Conservation (phyloP, 768 basidiomycete species). For the Mycena capillaripes region DNA sequence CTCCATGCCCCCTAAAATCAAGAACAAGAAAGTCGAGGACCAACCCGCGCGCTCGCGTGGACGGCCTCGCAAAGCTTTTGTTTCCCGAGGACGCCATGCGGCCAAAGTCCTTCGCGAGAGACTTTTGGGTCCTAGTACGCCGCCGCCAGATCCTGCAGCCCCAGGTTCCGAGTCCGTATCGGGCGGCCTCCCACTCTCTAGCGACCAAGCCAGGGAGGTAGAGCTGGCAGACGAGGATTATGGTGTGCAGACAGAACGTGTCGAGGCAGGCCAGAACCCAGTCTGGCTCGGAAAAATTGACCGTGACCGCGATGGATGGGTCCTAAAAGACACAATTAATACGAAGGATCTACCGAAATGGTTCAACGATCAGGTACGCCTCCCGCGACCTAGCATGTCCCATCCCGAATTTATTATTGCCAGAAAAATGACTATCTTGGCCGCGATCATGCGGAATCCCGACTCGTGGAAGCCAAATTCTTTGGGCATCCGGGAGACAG, state of each 20-base stretch:
- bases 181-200: no score
- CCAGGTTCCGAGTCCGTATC: no score
- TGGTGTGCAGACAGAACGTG: background rate
- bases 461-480: background rate
- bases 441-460: background rate
- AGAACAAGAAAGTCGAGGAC: no score
- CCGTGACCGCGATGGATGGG: background rate
- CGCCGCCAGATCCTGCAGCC: no score
- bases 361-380: slow-evolving; percentile 15
- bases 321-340: background rate
- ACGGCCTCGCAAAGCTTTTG: no score
- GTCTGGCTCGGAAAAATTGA: background rate
- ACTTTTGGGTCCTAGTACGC: no score
- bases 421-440: slow-evolving; percentile 11
- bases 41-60: no score
- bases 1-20: no score
- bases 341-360: slow-evolving; percentile 7
- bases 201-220: background rate
- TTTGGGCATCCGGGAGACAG: background rate
- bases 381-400: background rate
- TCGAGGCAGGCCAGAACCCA: background rate
- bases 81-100: no score
- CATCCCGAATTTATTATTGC: background rate
- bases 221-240: background rate
- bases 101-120: no score